Evolutionary conservation across 78 protist species (phyloP), one percentile per base, ranked within the genome.

Genomic region (Dictyostelium purpureum): DNA sequence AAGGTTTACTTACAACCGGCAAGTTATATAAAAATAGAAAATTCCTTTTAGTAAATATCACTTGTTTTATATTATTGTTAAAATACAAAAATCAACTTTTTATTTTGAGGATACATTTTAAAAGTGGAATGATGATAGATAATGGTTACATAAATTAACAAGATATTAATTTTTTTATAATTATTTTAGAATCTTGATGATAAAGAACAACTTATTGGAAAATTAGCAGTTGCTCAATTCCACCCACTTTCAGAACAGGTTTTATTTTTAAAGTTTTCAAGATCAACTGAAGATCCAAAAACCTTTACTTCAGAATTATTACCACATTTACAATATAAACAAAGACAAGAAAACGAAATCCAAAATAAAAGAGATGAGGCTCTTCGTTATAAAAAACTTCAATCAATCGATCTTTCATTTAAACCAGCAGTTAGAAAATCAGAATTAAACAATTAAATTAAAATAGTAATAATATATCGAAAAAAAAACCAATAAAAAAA

Each of bases 371-470:
- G 73, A 66, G 14, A 31, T 5, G 54, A 65, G 59, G 47, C 63
- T 33, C 59, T 40, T 1, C 69, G 43, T 40, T 33, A 26, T 42
- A 35, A 28, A 16, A 85, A 52, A 66, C 33, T 85, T 4, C 52
- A 49, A 47, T 73, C 71, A 28, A 85, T 85, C 24, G 92, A 85
- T 73, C 61, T 85, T 9, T 52, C 92, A 9, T 85, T 85, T 61
- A 85, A 85, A 45, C 92, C 92, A 35, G 80, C 45, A 6, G 16
- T 85, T 5, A 77, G 42, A 45, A 77, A 57, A 40, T 4, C 73
- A 24, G 71, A 52, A 26, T 57, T 40, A 57, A 9, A 69, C 5
- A 35, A 42, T 21, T 19, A 69, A n/a, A n/a, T n/a, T n/a, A n/a
- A n/a, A n/a, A n/a, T n/a, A n/a, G n/a, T n/a, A n/a, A n/a, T n/a